A percentile compares a stretch with the other conserved stretches of the same genome.
Conservation (phyloP, 2,329 filamentous ascomycete genomes). For the Graphiopsis chlorocephala region DNA sequence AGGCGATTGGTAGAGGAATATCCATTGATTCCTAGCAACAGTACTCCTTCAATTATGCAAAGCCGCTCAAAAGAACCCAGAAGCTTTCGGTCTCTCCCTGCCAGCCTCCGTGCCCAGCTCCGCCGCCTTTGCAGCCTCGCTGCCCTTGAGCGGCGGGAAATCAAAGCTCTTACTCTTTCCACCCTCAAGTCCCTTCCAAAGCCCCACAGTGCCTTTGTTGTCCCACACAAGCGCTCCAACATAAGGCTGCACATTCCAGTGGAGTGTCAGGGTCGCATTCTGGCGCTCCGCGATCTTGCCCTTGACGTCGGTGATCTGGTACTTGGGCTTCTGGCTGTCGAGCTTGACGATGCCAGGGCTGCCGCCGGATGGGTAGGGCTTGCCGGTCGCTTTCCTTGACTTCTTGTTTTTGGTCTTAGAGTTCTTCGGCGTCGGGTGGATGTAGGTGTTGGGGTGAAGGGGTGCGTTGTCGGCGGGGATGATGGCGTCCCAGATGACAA, state of each 20-base stretch:
- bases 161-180: slow-evolving; percentile 63
- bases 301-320: slow-evolving; percentile 89
- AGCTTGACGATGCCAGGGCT: slow-evolving; percentile 69
- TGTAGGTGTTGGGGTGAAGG: slow-evolving; percentile 50
- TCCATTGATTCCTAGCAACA: slow-evolving; percentile 31
- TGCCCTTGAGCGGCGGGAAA: slow-evolving; percentile 65
- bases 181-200: slow-evolving; percentile 64
- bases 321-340: slow-evolving; percentile 86
- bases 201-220: slow-evolving; percentile 43
- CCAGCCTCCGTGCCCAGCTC: slow-evolving; percentile 50
- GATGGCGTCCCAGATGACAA: slow-evolving; percentile 94
- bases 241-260: slow-evolving; percentile 98
- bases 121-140: slow-evolving; percentile 45
- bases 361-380: slow-evolving; percentile 31
- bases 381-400: slow-evolving; percentile 22
- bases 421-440: slow-evolving; percentile 46
- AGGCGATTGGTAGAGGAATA: background rate
- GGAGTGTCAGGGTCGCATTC: slow-evolving; percentile 74
- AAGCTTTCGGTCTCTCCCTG: slow-evolving; percentile 34
- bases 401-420: slow-evolving; percentile 21
- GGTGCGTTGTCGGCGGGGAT: slow-evolving; percentile 70
- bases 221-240: slow-evolving; percentile 85
- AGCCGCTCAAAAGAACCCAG: background rate
- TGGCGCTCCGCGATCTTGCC: slow-evolving; percentile 71
- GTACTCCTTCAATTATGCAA: slow-evolving; percentile 40